A percentile compares a stretch with the other conserved stretches of the same genome.
These are phyloP conservation scores for Cladosporium sp. DNA, from an alignment of 2,329 filamentous ascomycete species.

Conservation along the genomic window DNA sequence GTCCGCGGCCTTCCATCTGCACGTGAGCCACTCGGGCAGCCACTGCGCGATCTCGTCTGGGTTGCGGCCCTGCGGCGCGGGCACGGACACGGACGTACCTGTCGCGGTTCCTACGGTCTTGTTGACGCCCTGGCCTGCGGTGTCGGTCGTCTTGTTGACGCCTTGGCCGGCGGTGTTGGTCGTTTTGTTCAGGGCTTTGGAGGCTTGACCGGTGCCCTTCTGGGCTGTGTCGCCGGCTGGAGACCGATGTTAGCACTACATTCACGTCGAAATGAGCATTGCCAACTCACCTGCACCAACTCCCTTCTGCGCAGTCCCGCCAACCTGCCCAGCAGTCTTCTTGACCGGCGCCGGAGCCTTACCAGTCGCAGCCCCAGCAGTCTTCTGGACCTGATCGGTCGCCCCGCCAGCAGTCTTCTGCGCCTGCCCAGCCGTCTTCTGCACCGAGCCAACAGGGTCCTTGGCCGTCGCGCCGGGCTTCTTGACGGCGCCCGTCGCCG, in stretches of 20 bases:
- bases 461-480: conserved; percentile 15
- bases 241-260: neutral
- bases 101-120: conserved; percentile 23
- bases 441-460: conserved; percentile 3
- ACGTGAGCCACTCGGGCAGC: conserved; percentile 24
- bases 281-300: conserved; percentile 1
- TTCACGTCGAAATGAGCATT: neutral
- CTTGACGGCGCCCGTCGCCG: conserved; percentile 14
- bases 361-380: conserved; percentile 3
- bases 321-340: conserved; percentile 14
- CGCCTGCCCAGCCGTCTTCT: conserved; percentile 1
- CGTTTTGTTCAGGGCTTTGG: conserved; percentile 24
- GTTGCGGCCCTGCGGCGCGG: neutral
- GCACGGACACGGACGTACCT: conserved; percentile 21
- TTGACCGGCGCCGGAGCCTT: conserved; percentile 17
- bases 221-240: conserved; percentile 14
- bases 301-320: conserved; percentile 4
- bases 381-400: conserved; percentile 6
- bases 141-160: conserved; percentile 24
- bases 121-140: conserved; percentile 19
- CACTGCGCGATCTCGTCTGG: conserved; percentile 16
- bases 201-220: conserved; percentile 19
- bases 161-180: conserved; percentile 19
- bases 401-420: conserved; percentile 4
- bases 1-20: conserved; percentile 21